These are phyloP conservation scores for Hypericum androsaemum DNA, from an alignment of 345 rosid species.

Conservation along the genomic window DNA sequence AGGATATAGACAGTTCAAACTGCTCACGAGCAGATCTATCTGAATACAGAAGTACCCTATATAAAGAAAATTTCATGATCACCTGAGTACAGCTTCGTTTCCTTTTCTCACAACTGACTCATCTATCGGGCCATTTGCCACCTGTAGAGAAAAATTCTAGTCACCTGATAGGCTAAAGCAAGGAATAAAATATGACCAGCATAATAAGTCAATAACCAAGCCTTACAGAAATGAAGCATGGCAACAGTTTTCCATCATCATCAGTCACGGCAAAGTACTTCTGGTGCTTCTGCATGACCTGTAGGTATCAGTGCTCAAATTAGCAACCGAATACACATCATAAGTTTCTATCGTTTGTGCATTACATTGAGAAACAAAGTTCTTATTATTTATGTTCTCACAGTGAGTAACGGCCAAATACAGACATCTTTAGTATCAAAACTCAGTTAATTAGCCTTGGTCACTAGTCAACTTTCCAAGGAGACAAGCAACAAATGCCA, in stretches of 20 bases:
- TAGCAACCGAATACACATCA: too few species aligned
- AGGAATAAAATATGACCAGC: slow-evolving; percentile 13
- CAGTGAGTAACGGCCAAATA: too few species aligned
- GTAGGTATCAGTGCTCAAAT: slow-evolving; percentile 13
- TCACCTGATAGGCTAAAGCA: slow-evolving; percentile 12
- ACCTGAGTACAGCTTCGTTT: slow-evolving; percentile 99
- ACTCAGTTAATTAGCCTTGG: too few species aligned
- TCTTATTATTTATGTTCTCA: too few species aligned
- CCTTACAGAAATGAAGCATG: slow-evolving; percentile 78
- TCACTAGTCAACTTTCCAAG: too few species aligned
- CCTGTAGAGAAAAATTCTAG: slow-evolving; percentile 37
- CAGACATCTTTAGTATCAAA: too few species aligned
- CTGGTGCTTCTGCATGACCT: slow-evolving; percentile 99
- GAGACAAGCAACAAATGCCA: too few species aligned
- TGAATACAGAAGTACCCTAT: too few species aligned
- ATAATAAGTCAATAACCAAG: slow-evolving; percentile 14
- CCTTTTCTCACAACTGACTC: slow-evolving; percentile 75
- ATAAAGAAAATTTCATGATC: neutral
- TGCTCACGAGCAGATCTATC: too few species aligned
- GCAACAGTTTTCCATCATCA: slow-evolving; percentile 59
- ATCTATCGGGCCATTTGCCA: slow-evolving; percentile 86
- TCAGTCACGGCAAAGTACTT: slow-evolving; percentile 71
- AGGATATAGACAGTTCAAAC: too few species aligned
- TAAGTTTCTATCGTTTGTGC: too few species aligned
- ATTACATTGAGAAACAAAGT: too few species aligned